Evolutionary conservation across 1,139 yeast species (phyloP), one percentile per base, ranked within the genome.

Genomic region (Lodderomyces elongisporus): DNA sequence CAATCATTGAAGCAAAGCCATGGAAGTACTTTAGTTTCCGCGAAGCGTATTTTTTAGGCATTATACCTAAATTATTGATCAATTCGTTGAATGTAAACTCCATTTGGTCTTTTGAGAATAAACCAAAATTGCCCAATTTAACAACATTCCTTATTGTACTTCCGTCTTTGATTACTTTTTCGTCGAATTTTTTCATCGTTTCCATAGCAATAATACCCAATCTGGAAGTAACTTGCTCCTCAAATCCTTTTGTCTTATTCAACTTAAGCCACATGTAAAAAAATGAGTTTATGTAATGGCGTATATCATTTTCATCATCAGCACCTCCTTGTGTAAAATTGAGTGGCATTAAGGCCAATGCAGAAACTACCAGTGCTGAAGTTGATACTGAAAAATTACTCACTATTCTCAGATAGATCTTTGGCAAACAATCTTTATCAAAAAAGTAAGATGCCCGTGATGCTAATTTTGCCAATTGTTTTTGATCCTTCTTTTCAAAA

Each of bases 241-340:
- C 95, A 32, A 79, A 71, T 9, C 74, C 73, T 3, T 76, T 64
- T 10, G 77, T 70, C 29, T 77, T 70, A 30, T 74, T 67, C 10
- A 78, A 66, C 25, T 80, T 72, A 3, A 70, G 52, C 96, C 96
- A 88, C 36, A 85, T 58, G 45, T 84, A 78, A 47, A 85, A 85
- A 13, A 85, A 54, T 1, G 88, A 62, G 0, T 89, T 77, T 12
- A 80, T 49, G 45, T 79, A 79, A 42, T 74, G 62, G 36, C 80
- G 66, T 4, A 68, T 62, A 49, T 75, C 80, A 20, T 52, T 40
- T 14, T 55, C 48, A 30, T 58, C 56, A 13, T 44, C 43, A 1
- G 38, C 28, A 2, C 56, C 61, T 2, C 48, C 54, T 3, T 42
- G 33, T 6, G 58, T 58, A 30, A 56, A 53, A 1, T 45, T 37